Percentiles rank a stretch among this genome's conserved stretches.
Evolutionary conservation across 2,329 filamentous ascomycete genomes (phyloP).

Genomic region (Chaetothyriales sp.): DNA sequence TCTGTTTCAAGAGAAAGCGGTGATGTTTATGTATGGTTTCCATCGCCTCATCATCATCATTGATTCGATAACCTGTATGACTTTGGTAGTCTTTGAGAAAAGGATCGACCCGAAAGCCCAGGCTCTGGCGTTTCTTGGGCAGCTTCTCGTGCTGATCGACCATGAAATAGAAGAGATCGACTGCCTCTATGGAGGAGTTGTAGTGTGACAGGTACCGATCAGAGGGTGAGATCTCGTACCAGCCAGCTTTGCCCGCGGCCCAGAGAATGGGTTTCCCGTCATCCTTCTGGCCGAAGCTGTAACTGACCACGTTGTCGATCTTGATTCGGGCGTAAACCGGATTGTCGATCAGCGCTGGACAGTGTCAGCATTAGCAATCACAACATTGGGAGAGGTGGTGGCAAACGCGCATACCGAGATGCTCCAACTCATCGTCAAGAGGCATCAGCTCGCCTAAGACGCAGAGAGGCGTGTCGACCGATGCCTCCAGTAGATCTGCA

Average conservation of each 20-base stretch:
- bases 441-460: constrained; percentile 38
- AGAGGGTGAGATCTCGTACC: constrained; percentile 43
- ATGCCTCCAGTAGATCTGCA: constrained; percentile 41
- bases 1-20: constrained; percentile 31
- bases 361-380: constrained; percentile 23
- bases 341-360: constrained; percentile 24
- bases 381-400: constrained; percentile 3
- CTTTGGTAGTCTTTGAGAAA: constrained; percentile 17
- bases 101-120: constrained; percentile 15
- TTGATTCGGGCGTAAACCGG: constrained; percentile 24
- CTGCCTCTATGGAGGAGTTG: constrained; percentile 42
- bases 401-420: constrained; percentile 24
- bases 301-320: constrained; percentile 34
- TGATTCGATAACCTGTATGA: constrained; percentile 18
- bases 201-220: constrained; percentile 36
- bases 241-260: constrained; percentile 47
- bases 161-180: constrained; percentile 45
- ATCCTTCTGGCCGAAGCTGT: constrained; percentile 36
- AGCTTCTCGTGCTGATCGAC: constrained; percentile 39
- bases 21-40: constrained; percentile 33
- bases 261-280: constrained; percentile 44
- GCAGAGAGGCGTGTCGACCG: constrained; percentile 38
- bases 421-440: constrained; percentile 30
- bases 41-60: constrained; percentile 32
- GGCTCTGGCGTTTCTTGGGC: constrained; percentile 11